Evolutionary conservation across 768 basidiomycete genomes (phyloP).

Genomic region (Galerina sulciceps): DNA sequence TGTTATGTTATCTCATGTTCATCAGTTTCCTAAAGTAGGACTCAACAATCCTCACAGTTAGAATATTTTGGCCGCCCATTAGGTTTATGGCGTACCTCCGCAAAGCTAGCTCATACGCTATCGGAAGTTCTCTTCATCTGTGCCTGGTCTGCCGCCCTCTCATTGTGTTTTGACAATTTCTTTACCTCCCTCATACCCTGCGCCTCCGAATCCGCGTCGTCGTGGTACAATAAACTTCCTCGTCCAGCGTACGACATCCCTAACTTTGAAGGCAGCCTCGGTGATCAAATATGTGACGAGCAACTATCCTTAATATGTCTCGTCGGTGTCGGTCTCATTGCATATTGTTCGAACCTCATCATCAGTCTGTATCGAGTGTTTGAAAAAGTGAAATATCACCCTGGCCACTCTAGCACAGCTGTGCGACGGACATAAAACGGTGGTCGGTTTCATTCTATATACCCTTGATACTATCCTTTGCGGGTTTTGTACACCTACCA

Average conservation of each 20-base stretch:
- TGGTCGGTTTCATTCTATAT: background rate
- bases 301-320: slow-evolving; percentile 81
- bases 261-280: slow-evolving; percentile 47
- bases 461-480: background rate
- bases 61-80: slow-evolving; percentile 93
- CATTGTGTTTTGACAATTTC: slow-evolving; percentile 89
- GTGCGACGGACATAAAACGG: slow-evolving; percentile 16
- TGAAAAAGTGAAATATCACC: slow-evolving; percentile 84
- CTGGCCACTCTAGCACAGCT: slow-evolving; percentile 27
- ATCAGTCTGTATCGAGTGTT: slow-evolving; percentile 88
- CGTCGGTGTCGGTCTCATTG: slow-evolving; percentile 75
- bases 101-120: slow-evolving; percentile 85
- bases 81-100: slow-evolving; percentile 90
- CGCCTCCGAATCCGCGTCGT: slow-evolving; percentile 55
- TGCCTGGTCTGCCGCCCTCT: slow-evolving; percentile 90
- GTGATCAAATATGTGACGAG: slow-evolving; percentile 68
- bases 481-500: background rate
- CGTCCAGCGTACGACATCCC: slow-evolving; percentile 51
- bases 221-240: slow-evolving; percentile 79
- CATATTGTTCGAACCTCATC: slow-evolving; percentile 84
- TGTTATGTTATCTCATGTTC: slow-evolving; percentile 29
- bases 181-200: slow-evolving; percentile 88
- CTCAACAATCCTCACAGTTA: slow-evolving; percentile 48
- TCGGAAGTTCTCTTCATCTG: slow-evolving; percentile 91
- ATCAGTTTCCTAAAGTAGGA: slow-evolving; percentile 15